Evolutionary conservation across 768 basidiomycete genomes (phyloP).

Genomic region (Pulveroboletus frians): DNA sequence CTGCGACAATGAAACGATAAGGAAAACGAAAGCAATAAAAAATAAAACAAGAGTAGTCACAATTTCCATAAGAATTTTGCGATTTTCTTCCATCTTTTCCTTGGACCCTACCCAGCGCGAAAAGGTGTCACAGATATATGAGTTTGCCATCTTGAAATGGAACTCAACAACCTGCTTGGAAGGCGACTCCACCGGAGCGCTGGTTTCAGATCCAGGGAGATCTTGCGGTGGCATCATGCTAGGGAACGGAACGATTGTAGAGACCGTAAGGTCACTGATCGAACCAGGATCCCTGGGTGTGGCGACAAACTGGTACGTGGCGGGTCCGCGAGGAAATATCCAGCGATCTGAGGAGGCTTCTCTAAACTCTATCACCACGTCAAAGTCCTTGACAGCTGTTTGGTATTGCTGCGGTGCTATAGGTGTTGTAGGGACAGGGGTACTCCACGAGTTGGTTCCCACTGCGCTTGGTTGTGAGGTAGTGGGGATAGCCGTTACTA

Average conservation of each 20-base stretch:
- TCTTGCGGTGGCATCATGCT: conserved; percentile 13
- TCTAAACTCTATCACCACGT: conserved; percentile 66
- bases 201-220: conserved; percentile 10
- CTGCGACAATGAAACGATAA: conserved; percentile 23
- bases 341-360: conserved; percentile 61
- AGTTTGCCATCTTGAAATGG: conserved; percentile 43
- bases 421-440: conserved; percentile 11
- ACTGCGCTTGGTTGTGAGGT: conserved; percentile 4
- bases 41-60: conserved; percentile 29
- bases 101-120: conserved; percentile 57
- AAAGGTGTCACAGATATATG: conserved; percentile 53
- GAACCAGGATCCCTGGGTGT: conserved; percentile 9
- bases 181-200: conserved; percentile 4
- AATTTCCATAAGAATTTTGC: conserved; percentile 38
- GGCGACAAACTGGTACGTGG: conserved; percentile 42
- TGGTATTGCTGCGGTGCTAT: conserved; percentile 17
- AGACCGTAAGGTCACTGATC: conserved; percentile 36
- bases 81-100: conserved; percentile 48
- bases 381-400: conserved; percentile 51
- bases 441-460: conserved; percentile 8
- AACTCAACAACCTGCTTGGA: conserved; percentile 39
- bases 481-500: conserved; percentile 1
- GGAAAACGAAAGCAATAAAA: not conserved
- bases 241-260: conserved; percentile 44
- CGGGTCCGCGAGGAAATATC: conserved; percentile 59